Evolutionary conservation across 129 eudicot species (phyloP), one percentile per base, ranked within the genome.

Genomic region (Rutidosis leptorrhynchoides): DNA sequence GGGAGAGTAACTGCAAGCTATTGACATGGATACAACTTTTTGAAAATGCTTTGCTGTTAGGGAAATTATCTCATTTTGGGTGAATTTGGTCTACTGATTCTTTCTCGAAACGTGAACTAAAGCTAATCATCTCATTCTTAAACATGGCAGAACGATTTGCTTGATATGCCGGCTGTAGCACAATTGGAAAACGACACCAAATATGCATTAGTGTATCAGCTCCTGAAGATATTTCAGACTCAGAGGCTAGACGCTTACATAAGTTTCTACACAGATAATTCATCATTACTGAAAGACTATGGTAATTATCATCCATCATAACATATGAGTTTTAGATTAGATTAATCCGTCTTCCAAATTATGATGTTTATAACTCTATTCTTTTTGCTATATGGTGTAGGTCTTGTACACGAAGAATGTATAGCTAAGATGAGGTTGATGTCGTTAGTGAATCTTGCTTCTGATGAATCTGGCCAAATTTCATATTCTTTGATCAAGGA

Each of bases 361-460:
- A 23, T 22, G 26, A 26, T 14, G 6, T 17, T 29, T 16, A 20
- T 32, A 1, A 46, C 14, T 33, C 37, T 59, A 27, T 45, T 22
- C 15, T 48, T 43, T 42, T 66, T 58, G 65, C 67, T 43, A 40
- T 80, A 79, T 70, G 68, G 64, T 72, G 57, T 52, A 92, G 98
- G 95, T 69, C 87, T 92, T 78, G 84, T 83, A 57, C 90, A 92
- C 74, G 98, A 92, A 71, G 98, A 92, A 24, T 92, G 89, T 67
- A 43, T 88, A 61, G 73, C 82, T 57, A 92, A 92, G 74, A 92
- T 92, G 98, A 85, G 91, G 75, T 69, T 92, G 87, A 69, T 88
- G 87, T 88, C 98, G 57, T 62, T 92, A 67, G 85, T 88, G 29
- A 87, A 83, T 78, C 98, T 88, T 76, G 98, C 90, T 45, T 64